Percentiles rank a stretch among this genome's conserved stretches.
phyloP scores from a whole-genome alignment of 1,139 yeast genomes.

The Komagataea norvegica region DNA sequence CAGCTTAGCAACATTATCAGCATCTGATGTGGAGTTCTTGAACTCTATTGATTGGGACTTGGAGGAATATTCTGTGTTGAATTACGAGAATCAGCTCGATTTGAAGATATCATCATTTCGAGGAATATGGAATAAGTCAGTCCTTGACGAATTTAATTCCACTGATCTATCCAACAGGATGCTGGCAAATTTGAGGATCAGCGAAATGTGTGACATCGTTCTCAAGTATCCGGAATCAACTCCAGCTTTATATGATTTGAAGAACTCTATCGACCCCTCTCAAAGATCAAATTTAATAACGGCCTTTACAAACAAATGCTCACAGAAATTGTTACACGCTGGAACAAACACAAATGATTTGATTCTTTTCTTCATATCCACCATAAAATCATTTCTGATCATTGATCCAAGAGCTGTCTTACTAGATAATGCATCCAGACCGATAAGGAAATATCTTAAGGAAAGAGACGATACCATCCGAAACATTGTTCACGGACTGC shows the following conservation, averaged over 20 bases:
- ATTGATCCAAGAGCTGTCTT: constrained; percentile 89
- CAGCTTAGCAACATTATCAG: neutral
- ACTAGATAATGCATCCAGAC: constrained; percentile 70
- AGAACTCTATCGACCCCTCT: constrained; percentile 37
- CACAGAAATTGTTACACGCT: constrained; percentile 59
- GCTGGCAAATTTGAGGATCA: constrained; percentile 47
- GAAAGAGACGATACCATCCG: constrained; percentile 71
- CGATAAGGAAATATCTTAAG: constrained; percentile 60
- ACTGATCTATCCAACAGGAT: constrained; percentile 36
- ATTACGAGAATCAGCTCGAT: constrained; percentile 11
- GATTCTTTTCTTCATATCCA: constrained; percentile 61
- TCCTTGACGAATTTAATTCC: constrained; percentile 20
- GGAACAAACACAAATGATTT: constrained; percentile 80
- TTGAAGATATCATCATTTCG: constrained; percentile 9
- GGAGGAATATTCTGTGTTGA: constrained; percentile 11
- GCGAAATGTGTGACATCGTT: constrained; percentile 64
- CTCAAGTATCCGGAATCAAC: constrained; percentile 52
- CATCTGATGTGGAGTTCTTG: constrained; percentile 14
- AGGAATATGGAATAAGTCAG: constrained; percentile 19
- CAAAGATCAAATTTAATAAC: constrained; percentile 26
- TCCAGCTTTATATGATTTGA: constrained; percentile 61
- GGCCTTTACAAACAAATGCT: constrained; percentile 53
- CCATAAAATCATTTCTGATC: constrained; percentile 66
- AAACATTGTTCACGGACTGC: constrained; percentile 66
- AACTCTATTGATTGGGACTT: constrained; percentile 18